Evolutionary conservation across 352 stramenopile species (phyloP).

Genomic region (Pythium volutum): DNA sequence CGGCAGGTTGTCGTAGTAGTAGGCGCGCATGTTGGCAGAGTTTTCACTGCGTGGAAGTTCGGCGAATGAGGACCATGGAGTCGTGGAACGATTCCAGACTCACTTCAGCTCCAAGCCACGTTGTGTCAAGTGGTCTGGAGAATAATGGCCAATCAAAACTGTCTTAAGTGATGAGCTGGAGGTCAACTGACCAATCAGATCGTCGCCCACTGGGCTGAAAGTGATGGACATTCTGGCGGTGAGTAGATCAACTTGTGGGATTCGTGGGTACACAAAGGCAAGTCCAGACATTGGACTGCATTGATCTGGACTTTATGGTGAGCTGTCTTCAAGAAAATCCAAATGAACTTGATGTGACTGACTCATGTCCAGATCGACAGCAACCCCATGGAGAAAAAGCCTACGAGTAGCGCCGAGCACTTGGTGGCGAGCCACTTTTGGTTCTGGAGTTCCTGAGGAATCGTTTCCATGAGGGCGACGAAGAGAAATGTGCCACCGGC

Average conservation of each 20-base stretch:
- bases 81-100: not conserved
- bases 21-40: conserved; percentile 17
- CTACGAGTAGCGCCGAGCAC: conserved; percentile 46
- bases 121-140: not conserved
- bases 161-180: conserved; percentile 14
- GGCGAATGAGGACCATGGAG: conserved; percentile 17
- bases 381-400: conserved; percentile 59
- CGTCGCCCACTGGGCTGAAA: not conserved
- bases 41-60: not conserved
- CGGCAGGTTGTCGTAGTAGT: conserved; percentile 30
- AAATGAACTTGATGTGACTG: no score
- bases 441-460: conserved; percentile 73
- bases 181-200: conserved; percentile 16
- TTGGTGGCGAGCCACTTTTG: conserved; percentile 47
- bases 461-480: conserved; percentile 78
- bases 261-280: no score
- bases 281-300: no score
- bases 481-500: conserved; percentile 82
- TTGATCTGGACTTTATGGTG: no score
- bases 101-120: no score
- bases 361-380: conserved; percentile 70
- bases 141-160: conserved; percentile 17
- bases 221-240: not conserved
- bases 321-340: not conserved
- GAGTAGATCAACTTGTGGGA: not conserved